A percentile compares a stretch with the other conserved stretches of the same genome.
Conservation (phyloP, 225 moss, liverwort and hornwort genomes). For the Polytrichum commune region DNA sequence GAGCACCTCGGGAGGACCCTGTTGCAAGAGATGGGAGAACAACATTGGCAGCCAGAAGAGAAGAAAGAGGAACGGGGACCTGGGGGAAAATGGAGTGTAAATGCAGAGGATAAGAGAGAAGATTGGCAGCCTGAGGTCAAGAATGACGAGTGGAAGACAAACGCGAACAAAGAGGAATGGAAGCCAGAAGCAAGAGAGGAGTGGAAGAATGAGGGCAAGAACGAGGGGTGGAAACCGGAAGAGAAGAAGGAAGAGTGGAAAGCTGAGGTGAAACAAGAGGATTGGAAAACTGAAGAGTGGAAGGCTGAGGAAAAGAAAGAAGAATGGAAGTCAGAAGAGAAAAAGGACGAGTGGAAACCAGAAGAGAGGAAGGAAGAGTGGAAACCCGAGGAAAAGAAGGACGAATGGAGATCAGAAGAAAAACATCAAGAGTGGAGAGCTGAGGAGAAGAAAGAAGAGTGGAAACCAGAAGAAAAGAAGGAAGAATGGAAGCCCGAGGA, state of each 20-base stretch:
- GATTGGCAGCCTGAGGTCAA: not conserved
- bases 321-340: not conserved
- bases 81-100: not conserved
- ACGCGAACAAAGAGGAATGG: not conserved
- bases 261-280: not conserved
- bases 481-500: not conserved
- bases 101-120: not conserved
- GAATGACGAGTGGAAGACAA: not conserved
- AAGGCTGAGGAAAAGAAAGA: not conserved
- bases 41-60: not conserved
- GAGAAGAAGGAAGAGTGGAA: slow-evolving; percentile 6
- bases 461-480: not conserved
- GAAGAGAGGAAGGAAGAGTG: not conserved
- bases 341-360: not conserved
- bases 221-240: not conserved
- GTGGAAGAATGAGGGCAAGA: not conserved
- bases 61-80: not conserved
- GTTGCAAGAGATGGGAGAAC: not conserved
- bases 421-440: not conserved
- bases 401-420: not conserved
- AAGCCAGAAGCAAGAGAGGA: not conserved
- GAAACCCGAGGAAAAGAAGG: not conserved
- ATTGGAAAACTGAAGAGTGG: not conserved
- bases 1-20: not conserved
- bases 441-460: not conserved